Base-by-base conservation (phyloP, 2,329 filamentous ascomycete genomes). In the Sclerotinia glacialis region DNA sequence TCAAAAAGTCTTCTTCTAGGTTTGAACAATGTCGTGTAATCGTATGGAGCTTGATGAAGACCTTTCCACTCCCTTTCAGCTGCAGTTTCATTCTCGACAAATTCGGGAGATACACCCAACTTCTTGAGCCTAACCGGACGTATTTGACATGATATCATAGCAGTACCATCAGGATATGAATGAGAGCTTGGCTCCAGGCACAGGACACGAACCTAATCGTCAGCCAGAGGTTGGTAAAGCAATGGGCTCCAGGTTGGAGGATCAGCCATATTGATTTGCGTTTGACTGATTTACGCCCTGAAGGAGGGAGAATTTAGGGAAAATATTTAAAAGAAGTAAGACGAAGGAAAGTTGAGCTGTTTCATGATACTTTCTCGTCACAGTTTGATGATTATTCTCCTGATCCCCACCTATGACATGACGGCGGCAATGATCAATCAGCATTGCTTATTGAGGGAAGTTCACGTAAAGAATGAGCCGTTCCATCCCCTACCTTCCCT, bases 181-280 rank as follows among this genome's bases (percentile, higher is more conserved):
- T 40, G 40, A n/a, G 64, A 65, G 23, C 26, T 60, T 42, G 64
- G 64, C 64, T 60, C 46, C 16, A 65, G 26, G 44, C 31, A 60
- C 34, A 65, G 8, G 5, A 53, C 54, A 4, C 64, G 64, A 31
- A 65, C 11, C n/a, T 65, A 46, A 44, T 52, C 44, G 11, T 28
- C 46, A 2, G 7, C 26, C 14, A 60, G 26, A 37, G 46, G 46
- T 5, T 23, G 46, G 31, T 65, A 65, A 12, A 65, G 31, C 5
- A 60, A 52, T 16, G 64, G 34, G 26, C 37, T 60, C 50, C 28
- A 64, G 14, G 26, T 58, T 58, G 23, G 18, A 21, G 37, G 18
- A 14, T 44, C 21, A 14, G 61, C 18, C 50, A 34, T 46, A 21
- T n/a, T 31, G 18, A 42, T 54, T 54, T 14, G 3, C n/a, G 16